Percentiles rank a stretch among this genome's conserved stretches.
phyloP scores from a whole-genome alignment of 2,329 filamentous ascomycete genomes.

The Leptodontidium sp. region DNA sequence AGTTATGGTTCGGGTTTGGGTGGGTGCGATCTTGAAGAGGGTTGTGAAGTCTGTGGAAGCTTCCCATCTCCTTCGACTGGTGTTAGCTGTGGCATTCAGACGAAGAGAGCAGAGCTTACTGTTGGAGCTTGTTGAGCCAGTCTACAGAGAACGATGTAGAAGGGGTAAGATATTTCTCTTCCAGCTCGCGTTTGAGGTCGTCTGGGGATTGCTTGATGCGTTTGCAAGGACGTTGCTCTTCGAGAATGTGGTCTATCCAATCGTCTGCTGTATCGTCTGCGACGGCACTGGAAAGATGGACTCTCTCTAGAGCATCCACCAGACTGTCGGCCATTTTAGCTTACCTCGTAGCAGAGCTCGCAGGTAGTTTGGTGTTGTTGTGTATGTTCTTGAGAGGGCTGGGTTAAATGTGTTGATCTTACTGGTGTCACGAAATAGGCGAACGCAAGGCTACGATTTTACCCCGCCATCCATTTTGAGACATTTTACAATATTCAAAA shows the following conservation, averaged over 20 bases:
- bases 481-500: slow-evolving; percentile 9
- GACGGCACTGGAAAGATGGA: slow-evolving; percentile 52
- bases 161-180: slow-evolving; percentile 80
- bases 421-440: slow-evolving; percentile 23
- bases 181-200: slow-evolving; percentile 75
- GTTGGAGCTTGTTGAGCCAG: slow-evolving; percentile 91
- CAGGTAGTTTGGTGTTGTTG: slow-evolving; percentile 11
- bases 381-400: not conserved
- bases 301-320: slow-evolving; percentile 57
- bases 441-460: slow-evolving; percentile 24
- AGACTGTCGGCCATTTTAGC: slow-evolving; percentile 48
- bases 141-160: slow-evolving; percentile 80
- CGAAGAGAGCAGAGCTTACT: slow-evolving; percentile 54
- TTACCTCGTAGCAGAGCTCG: not conserved
- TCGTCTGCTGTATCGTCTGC: slow-evolving; percentile 45
- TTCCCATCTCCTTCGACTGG: slow-evolving; percentile 72
- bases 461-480: slow-evolving; percentile 26
- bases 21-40: slow-evolving; percentile 86
- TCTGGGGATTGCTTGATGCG: slow-evolving; percentile 60
- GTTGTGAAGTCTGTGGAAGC: slow-evolving; percentile 80
- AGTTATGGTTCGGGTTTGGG: slow-evolving; percentile 93
- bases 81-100: slow-evolving; percentile 33
- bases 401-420: slow-evolving; percentile 16
- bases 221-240: slow-evolving; percentile 60
- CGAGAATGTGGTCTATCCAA: slow-evolving; percentile 67